phyloP scores from a whole-genome alignment of 2,329 filamentous ascomycete genomes.

The Phialemonium atrogriseum region DNA sequence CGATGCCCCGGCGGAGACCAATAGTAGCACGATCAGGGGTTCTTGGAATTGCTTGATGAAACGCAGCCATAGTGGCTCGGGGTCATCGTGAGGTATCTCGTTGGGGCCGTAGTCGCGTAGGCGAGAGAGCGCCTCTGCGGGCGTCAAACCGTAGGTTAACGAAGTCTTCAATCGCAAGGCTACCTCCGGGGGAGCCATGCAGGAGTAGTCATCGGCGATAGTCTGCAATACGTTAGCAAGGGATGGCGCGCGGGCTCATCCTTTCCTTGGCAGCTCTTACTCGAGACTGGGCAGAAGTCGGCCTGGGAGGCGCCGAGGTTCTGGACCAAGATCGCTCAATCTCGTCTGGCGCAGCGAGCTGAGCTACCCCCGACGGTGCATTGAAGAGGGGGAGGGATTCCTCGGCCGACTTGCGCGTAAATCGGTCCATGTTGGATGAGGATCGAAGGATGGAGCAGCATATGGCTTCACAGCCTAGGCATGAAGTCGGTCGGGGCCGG shows the following conservation, averaged over 20 bases:
- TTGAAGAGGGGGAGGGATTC: constrained; percentile 24
- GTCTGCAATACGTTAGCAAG: too few relatives aligned
- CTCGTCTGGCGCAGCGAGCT: constrained; percentile 17
- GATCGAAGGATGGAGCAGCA: background rate
- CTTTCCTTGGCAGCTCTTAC: constrained; percentile 27
- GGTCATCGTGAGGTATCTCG: constrained; percentile 87
- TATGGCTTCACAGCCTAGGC: constrained; percentile 3
- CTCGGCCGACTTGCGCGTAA: constrained; percentile 19
- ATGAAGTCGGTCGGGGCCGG: too few relatives aligned
- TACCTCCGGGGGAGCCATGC: constrained; percentile 69
- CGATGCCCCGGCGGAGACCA: constrained; percentile 81
- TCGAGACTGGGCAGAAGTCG: constrained; percentile 47
- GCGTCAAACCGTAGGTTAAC: constrained; percentile 71
- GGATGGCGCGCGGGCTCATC: background rate
- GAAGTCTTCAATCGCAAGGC: constrained; percentile 74
- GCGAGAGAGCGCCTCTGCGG: constrained; percentile 71
- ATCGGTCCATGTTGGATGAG: constrained; percentile 15
- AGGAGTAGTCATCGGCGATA: constrained; percentile 52
- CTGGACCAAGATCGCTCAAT: constrained; percentile 24
- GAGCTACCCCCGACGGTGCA: constrained; percentile 21
- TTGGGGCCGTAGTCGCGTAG: constrained; percentile 80
- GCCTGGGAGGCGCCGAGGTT: constrained; percentile 31
- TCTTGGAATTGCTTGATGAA: constrained; percentile 97
- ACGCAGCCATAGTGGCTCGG: constrained; percentile 89
- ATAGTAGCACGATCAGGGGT: constrained; percentile 83